Evolutionary conservation across 2,329 filamentous ascomycete genomes (phyloP).

Genomic region (Zopfia rhizophila): DNA sequence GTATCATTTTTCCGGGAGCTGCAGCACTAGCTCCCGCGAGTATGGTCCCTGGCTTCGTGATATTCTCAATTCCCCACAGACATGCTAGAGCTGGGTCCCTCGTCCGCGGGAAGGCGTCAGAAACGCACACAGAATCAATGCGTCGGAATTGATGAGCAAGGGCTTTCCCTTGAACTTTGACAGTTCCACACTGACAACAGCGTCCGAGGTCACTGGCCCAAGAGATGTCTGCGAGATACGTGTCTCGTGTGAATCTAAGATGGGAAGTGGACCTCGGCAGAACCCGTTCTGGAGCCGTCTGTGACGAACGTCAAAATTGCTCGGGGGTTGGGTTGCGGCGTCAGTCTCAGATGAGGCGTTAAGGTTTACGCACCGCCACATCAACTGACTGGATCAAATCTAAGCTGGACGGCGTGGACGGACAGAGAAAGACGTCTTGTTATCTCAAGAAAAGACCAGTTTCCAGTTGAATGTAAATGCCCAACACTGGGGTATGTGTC

Average conservation of each 20-base stretch:
- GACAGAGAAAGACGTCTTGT: no score
- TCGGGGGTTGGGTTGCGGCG: no score
- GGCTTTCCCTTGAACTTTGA: conserved; percentile 27
- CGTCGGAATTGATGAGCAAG: conserved; percentile 33
- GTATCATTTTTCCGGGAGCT: conserved; percentile 38
- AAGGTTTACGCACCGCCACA: conserved; percentile 35
- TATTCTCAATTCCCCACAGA: conserved; percentile 40
- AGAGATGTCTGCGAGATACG: conserved; percentile 24
- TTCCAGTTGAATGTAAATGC: conserved; percentile 2
- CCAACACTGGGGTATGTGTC: conserved; percentile 3
- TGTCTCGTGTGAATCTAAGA: conserved; percentile 40
- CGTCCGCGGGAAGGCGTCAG: no score
- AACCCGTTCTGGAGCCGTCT: conserved; percentile 45
- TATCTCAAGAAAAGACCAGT: conserved; percentile 22
- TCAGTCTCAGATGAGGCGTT: no score
- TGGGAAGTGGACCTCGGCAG: conserved; percentile 43
- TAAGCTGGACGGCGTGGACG: no score
- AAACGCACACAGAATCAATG: no score
- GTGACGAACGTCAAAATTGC: no score
- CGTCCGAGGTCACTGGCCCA: conserved; percentile 20
- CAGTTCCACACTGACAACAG: conserved; percentile 12
- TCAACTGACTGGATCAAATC: conserved; percentile 20
- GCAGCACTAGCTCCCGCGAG: conserved; percentile 33
- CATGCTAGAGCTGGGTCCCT: conserved; percentile 29
- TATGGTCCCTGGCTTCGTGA: conserved; percentile 44